Percentiles rank a stretch among this genome's conserved stretches.
Conservation (phyloP, 2,329 filamentous ascomycete species). For the Didymella sp. region DNA sequence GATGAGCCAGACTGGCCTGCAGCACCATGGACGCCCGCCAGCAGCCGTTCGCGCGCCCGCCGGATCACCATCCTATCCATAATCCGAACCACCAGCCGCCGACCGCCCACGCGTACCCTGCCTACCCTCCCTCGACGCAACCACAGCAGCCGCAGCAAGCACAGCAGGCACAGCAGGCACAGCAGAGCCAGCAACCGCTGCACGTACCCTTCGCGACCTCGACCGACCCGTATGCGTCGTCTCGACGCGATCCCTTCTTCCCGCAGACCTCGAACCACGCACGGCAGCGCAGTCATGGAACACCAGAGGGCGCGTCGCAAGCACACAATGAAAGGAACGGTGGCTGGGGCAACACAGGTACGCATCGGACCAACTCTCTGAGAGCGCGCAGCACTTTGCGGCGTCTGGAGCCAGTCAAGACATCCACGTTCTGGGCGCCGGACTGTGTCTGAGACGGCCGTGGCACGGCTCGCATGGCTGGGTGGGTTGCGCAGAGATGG, state of each 20-base stretch:
- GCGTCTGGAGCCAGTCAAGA: conserved; percentile 15
- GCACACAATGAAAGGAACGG: conserved; percentile 41
- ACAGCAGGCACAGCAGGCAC: background rate
- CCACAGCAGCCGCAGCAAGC: conserved; percentile 36
- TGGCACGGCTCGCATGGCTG: conserved; percentile 27
- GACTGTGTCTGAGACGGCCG: conserved; percentile 9
- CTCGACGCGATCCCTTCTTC: conserved; percentile 57
- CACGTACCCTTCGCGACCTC: conserved; percentile 54
- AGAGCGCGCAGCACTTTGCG: conserved; percentile 5
- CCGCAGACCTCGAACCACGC: conserved; percentile 45
- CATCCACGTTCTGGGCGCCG: conserved; percentile 16
- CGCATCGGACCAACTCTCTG: conserved; percentile 25
- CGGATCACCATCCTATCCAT: conserved; percentile 55
- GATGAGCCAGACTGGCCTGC: conserved; percentile 23
- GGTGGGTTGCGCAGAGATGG: background rate
- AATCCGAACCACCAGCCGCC: conserved; percentile 63
- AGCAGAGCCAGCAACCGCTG: conserved; percentile 36
- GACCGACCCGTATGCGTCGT: conserved; percentile 55
- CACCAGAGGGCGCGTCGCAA: conserved; percentile 36
- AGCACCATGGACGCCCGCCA: conserved; percentile 48
- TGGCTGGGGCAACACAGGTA: conserved; percentile 50
- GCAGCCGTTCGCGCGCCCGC: conserved; percentile 47
- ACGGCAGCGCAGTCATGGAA: conserved; percentile 52
- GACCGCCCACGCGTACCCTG: conserved; percentile 35
- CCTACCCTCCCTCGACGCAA: conserved; percentile 46